Percentiles rank a stretch among this genome's conserved stretches.
phyloP scores from a whole-genome alignment of 1,139 yeast species.

The Taphrina deformans region DNA sequence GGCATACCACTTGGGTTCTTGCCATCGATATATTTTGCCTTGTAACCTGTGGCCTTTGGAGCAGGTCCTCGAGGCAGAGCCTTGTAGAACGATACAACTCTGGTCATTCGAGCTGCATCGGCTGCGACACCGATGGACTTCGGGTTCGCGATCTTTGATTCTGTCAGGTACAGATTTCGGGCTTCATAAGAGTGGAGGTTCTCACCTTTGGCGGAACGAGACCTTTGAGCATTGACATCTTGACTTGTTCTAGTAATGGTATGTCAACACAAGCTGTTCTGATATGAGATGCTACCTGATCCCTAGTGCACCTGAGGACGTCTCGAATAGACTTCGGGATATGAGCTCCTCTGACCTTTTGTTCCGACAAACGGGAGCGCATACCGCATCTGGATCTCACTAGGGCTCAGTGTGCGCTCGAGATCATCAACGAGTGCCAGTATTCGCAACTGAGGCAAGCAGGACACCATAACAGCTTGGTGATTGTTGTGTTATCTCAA shows the following conservation, averaged over 20 bases:
- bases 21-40: constrained; percentile 67
- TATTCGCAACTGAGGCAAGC: neutral
- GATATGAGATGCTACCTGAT: neutral
- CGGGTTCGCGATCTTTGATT: constrained; percentile 23
- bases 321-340: neutral
- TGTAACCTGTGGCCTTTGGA: constrained; percentile 54
- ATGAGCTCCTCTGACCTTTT: neutral
- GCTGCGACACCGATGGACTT: constrained; percentile 93
- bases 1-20: constrained; percentile 72
- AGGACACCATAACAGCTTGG: too few relatives aligned
- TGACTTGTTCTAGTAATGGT: neutral
- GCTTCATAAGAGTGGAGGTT: neutral
- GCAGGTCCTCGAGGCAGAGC: constrained; percentile 94
- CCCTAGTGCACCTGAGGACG: neutral
- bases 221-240: constrained; percentile 29
- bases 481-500: too few relatives aligned
- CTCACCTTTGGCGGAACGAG: constrained; percentile 32
- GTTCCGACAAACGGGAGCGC: neutral
- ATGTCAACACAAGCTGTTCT: neutral
- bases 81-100: constrained; percentile 93
- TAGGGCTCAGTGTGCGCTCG: neutral
- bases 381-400: neutral
- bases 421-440: neutral
- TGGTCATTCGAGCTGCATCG: constrained; percentile 93
- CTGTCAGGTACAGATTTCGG: neutral